A percentile compares a stretch with the other conserved stretches of the same genome.
Conservation (phyloP, 176 grass and related monocot genomes). For the Alopecurus myosuroides region DNA sequence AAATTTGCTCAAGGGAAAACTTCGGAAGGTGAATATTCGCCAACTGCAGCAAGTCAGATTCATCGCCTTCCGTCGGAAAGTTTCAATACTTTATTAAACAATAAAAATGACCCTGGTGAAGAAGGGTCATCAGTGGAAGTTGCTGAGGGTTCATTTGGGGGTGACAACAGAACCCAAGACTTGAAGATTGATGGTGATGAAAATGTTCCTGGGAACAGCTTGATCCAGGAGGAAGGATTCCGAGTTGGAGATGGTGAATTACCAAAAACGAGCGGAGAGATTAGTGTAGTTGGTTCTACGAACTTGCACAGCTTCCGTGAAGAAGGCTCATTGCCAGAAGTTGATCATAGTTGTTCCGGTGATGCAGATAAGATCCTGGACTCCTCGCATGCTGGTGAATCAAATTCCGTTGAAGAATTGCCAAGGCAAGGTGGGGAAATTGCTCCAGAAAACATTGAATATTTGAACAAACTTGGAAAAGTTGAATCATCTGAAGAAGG, state of each 20-base stretch:
- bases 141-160: constrained; percentile 8
- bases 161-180: background rate
- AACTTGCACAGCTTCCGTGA: background rate
- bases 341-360: constrained; percentile 13
- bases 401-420: constrained; percentile 5
- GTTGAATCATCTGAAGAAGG: background rate
- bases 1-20: constrained; percentile 11
- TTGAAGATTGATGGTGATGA: constrained; percentile 26
- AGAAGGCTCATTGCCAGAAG: background rate
- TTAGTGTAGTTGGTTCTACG: constrained; percentile 18
- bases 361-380: background rate
- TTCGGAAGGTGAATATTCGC: constrained; percentile 26
- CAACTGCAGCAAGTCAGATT: background rate
- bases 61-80: constrained; percentile 6
- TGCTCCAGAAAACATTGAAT: background rate
- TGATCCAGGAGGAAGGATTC: constrained; percentile 26
- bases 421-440: background rate
- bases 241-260: constrained; percentile 21
- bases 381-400: background rate
- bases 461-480: background rate
- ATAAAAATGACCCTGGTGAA: constrained; percentile 4
- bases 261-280: background rate
- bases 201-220: constrained; percentile 1
- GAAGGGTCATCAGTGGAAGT: background rate
- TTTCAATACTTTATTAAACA: constrained; percentile 9